Evolutionary conservation across 2,329 filamentous ascomycete genomes (phyloP), one percentile per base, ranked within the genome.

Genomic region (Sporothrix variecibatus): DNA sequence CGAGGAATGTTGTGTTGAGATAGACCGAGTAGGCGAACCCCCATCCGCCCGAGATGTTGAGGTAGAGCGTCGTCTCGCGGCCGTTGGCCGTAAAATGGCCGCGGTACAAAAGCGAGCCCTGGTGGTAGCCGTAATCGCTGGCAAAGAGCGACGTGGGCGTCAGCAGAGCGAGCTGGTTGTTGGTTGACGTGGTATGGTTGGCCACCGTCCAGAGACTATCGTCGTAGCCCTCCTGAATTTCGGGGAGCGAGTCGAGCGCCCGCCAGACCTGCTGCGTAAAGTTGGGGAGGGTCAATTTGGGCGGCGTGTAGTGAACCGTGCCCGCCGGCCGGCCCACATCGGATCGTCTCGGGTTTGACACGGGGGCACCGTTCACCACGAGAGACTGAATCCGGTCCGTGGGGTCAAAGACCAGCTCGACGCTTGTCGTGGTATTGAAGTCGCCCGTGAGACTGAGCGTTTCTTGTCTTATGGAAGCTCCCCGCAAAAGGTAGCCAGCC

Each of bases 1-100:
- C 56, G 56, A 60, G 56, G 15, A 34, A 60, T 4, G 56, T 60
- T 3, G 26, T 5, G 56, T 60, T 60, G 1, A 60, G 56, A 28
- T 60, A 60, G 4, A 17, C 56, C 26, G 56, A 5, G 56, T 17
- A 60, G 26, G 79, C 26, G 92, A 82, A 26, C 78, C 5, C 60
- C 17, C 31, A 26, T 1, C 60, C 60, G 28, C 60, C 60, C 1
- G 31, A 43, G 60, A 43, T 26, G 60, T 65, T 40, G 34, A 65
- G 60, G 34, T 31, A 65, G 4, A 60, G 56, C 15, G 56, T 60
- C 56, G 56, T 9, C 56, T 60, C 56, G 4, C 6, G 28, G 56
- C 56, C 56, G 28, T 60, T 60, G 26, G 56, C 56, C 6, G 56
- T 60, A 17, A 60, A 60, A 28, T 60, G 56, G 56, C 56, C 56